A percentile compares a stretch with the other conserved stretches of the same genome.
These are phyloP conservation scores for Noccaea bulbosa DNA, from an alignment of 345 rosid species.

Conservation along the genomic window DNA sequence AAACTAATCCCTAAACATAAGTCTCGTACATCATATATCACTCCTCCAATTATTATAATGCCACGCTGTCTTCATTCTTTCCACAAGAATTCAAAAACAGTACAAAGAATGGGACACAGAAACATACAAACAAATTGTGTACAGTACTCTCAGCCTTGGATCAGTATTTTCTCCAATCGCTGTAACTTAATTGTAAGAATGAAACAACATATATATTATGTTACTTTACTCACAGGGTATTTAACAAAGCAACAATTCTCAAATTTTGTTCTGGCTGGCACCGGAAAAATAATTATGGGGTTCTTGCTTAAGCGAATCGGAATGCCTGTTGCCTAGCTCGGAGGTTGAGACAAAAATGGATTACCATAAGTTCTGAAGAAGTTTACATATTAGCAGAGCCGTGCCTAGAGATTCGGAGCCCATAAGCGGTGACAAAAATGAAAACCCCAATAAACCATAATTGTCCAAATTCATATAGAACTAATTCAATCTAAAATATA, in stretches of 20 bases:
- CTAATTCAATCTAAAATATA: too few species aligned
- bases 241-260: slow-evolving; percentile 1
- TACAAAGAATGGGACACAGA: background rate
- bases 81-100: slow-evolving; percentile 9
- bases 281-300: background rate
- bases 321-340: background rate
- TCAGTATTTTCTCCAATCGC: background rate
- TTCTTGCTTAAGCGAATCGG: background rate
- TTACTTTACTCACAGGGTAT: background rate
- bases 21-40: background rate
- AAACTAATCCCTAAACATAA: slow-evolving; percentile 14
- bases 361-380: background rate
- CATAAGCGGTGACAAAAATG: too few species aligned
- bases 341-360: background rate
- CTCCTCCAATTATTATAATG: slow-evolving; percentile 8
- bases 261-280: background rate
- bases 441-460: too few species aligned
- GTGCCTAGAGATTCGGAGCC: too few species aligned
- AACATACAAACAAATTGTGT: background rate
- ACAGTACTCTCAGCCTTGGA: background rate
- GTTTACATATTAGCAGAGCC: background rate
- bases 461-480: too few species aligned
- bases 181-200: background rate
- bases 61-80: slow-evolving; percentile 22
- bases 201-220: background rate